phyloP scores from a whole-genome alignment of 2,329 filamentous ascomycete genomes.

The Xylariaceae sp. region DNA sequence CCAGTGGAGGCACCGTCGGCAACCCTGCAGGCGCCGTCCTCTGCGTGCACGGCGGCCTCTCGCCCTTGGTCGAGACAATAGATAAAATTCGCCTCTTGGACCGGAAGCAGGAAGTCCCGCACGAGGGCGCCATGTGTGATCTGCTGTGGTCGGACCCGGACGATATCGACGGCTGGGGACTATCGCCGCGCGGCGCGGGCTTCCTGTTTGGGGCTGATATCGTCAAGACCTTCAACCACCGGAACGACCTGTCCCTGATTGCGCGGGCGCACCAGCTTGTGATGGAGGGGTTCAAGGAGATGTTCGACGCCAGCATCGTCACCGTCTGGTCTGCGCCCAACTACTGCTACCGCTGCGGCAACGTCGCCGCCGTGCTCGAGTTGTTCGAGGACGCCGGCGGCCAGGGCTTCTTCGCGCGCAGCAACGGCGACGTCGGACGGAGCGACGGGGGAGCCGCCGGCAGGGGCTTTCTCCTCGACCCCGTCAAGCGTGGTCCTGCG shows the following conservation, averaged over 20 bases:
- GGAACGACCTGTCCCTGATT: constrained; percentile 86
- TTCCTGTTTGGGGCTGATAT: constrained; percentile 96
- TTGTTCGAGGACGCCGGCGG: constrained; percentile 83
- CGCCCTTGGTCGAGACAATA: constrained; percentile 83
- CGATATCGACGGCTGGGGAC: constrained; percentile 94
- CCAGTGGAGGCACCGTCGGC: constrained; percentile 57
- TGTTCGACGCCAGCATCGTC: constrained; percentile 94
- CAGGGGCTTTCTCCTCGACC: constrained; percentile 42
- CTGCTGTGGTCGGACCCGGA: constrained; percentile 97
- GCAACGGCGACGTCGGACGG: constrained; percentile 62
- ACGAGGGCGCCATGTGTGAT: constrained; percentile 98
- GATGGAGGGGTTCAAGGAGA: constrained; percentile 99
- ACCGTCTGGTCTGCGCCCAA: constrained; percentile 99
- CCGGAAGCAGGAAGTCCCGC: constrained; percentile 95
- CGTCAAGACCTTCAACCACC: constrained; percentile 91
- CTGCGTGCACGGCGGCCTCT: constrained; percentile 91
- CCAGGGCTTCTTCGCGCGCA: constrained; percentile 61
- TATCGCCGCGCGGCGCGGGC: constrained; percentile 88
- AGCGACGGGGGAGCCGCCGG: constrained; percentile 39
- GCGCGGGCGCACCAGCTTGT: constrained; percentile 94
- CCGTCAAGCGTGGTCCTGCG: constrained; percentile 62
- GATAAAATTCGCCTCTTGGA: constrained; percentile 95
- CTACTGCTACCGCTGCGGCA: constrained; percentile 94
- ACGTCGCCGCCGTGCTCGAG: constrained; percentile 92
- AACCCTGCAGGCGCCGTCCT: constrained; percentile 78